These are phyloP conservation scores for Colletotrichum eremochloae DNA, from an alignment of 2,329 filamentous ascomycete genomes.

Conservation along the genomic window DNA sequence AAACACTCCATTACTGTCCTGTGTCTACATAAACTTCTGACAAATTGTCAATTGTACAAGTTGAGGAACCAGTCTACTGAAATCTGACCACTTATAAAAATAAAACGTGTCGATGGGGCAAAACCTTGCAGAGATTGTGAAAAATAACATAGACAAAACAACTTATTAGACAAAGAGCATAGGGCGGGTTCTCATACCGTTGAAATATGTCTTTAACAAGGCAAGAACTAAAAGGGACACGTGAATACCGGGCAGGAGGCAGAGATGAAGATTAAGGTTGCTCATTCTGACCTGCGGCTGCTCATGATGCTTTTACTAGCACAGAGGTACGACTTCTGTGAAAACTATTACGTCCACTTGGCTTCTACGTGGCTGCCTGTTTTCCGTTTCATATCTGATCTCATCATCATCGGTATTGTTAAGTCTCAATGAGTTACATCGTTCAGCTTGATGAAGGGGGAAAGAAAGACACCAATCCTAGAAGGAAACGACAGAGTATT, in stretches of 20 bases:
- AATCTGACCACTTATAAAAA: not conserved
- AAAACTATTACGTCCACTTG: not conserved
- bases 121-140: not conserved
- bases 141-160: not conserved
- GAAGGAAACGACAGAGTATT: fast-evolving
- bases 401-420: not conserved
- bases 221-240: not conserved
- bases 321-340: not conserved
- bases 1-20: not conserved
- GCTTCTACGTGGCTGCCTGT: not conserved
- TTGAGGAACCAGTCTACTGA: not conserved
- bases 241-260: not conserved
- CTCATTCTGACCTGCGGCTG: not conserved
- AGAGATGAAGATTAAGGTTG: not conserved
- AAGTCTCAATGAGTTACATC: too few relatives aligned
- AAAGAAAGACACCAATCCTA: not conserved
- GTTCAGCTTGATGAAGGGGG: not conserved
- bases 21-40: not conserved
- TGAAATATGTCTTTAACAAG: not conserved
- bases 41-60: not conserved
- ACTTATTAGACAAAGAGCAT: not conserved
- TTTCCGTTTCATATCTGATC: too few relatives aligned
- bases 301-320: not conserved
- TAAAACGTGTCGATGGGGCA: not conserved
- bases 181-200: not conserved